Base-by-base conservation (phyloP, 176 grass and related monocot species). In the Oropetium thomaeum region DNA sequence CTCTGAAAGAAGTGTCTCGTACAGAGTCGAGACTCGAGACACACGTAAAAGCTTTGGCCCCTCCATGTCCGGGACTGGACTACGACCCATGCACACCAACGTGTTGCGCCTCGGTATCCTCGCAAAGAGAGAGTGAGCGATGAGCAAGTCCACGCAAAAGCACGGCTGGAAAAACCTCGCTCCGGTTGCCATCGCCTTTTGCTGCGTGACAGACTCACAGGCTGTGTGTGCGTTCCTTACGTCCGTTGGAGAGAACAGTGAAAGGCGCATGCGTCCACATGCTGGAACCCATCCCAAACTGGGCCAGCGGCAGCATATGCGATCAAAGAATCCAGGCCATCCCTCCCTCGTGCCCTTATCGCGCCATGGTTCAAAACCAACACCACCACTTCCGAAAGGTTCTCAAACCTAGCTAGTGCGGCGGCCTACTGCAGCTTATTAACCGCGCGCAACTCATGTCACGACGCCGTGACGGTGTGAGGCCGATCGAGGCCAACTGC, bases 171-270 rank as follows among this genome's bases (percentile, higher is more conserved):
- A 40, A 48, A 67, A 22, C 39, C 13, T 80, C 23, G 40, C 64
- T 69, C 33, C 63, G 52, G 77, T 76, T 54, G 84, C 84, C 64
- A 63, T 81, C 71, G 71, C 77, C 77, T 86, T 81, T 62, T 65
- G 52, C 34, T 33, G 13, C 65, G 28, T 65, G 23, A 67, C 68
- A 66, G 59, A 38, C 68, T 67, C 30, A 67, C 68, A 66, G 59
- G 48, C 68, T 67, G 53, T 34, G 40, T 23, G 23, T n/a, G n/a
- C n/a, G n/a, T n/a, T n/a, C n/a, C n/a, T 27, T 7, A 10, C 11
- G 37, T 31, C 31, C n/a, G n/a, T n/a, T n/a, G n/a, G n/a, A 39
- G 40, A 32, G 15, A 80, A 62, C 76, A 69, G 77, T 73, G 77
- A 81, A 81, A 81, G 83, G 39, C 3, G 20, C 74, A 34, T 19